Percentiles rank a stretch among this genome's conserved stretches.
Evolutionary conservation across 2,329 filamentous ascomycete species (phyloP).

Genomic region (Rosellinia necatrix): DNA sequence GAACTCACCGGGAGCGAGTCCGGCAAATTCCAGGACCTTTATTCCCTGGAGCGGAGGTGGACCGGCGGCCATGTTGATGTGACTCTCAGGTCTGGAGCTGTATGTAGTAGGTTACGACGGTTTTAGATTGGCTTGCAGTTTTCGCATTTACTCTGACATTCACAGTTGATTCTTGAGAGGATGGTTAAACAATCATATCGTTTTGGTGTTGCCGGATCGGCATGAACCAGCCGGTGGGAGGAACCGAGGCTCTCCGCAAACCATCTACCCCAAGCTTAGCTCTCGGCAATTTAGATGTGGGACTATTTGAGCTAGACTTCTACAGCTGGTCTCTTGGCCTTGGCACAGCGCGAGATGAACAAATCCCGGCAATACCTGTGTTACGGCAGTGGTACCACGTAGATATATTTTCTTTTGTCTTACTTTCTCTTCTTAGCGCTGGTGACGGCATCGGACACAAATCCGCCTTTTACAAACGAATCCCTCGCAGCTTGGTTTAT

Average conservation of each 20-base stretch:
- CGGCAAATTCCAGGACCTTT: slow-evolving; percentile 64
- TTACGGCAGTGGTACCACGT: neutral
- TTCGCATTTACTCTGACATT: too few relatives aligned
- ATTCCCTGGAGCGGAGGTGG: slow-evolving; percentile 54
- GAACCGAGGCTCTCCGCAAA: slow-evolving; percentile 32
- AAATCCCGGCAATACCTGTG: neutral
- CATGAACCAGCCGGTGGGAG: neutral
- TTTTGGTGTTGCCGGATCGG: neutral
- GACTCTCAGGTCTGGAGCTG: too few relatives aligned
- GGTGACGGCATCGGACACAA: slow-evolving; percentile 58
- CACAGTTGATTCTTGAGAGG: too few relatives aligned
- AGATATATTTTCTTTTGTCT: neutral
- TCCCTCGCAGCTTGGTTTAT: slow-evolving; percentile 89
- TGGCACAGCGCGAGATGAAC: too few relatives aligned
- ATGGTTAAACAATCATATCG: neutral
- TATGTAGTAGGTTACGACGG: too few relatives aligned
- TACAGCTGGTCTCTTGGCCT: too few relatives aligned
- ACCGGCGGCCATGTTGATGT: slow-evolving; percentile 44
- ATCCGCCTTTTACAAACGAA: slow-evolving; percentile 77
- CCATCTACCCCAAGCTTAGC: slow-evolving; percentile 1
- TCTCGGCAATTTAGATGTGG: too few relatives aligned
- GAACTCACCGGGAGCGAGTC: slow-evolving; percentile 62
- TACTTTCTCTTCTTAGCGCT: slow-evolving; percentile 49
- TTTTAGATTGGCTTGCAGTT: too few relatives aligned
- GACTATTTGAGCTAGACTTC: too few relatives aligned